These are phyloP conservation scores for Termitomyces sp. DNA, from an alignment of 768 basidiomycete genomes.

Conservation along the genomic window DNA sequence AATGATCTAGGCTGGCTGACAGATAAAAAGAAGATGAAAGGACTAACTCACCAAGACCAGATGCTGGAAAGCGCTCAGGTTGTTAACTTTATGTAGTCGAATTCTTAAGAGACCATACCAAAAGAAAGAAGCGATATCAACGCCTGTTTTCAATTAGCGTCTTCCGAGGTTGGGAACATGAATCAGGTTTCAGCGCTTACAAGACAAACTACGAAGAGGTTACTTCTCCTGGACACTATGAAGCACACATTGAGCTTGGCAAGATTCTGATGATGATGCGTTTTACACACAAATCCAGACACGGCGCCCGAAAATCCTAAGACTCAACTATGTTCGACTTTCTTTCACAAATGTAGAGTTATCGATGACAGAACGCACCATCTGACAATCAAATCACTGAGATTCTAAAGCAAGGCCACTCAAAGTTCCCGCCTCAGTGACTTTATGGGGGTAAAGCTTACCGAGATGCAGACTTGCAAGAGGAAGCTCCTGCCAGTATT, in stretches of 20 bases:
- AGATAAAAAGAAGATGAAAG: not conserved
- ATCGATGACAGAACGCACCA: not conserved
- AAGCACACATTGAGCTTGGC: not conserved
- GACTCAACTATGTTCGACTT: too few relatives aligned
- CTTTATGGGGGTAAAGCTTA: not conserved
- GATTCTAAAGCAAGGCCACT: not conserved
- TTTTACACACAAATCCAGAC: not conserved
- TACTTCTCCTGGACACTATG: not conserved
- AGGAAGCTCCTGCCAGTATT: not conserved
- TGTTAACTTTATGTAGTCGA: not conserved
- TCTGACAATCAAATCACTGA: not conserved
- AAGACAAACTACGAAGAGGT: not conserved
- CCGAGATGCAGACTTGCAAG: not conserved
- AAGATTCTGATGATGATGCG: not conserved
- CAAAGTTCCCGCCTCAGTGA: not conserved
- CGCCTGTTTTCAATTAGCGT: not conserved
- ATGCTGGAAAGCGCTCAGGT: not conserved
- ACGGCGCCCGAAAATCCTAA: not conserved
- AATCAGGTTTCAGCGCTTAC: not conserved
- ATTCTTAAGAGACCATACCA: not conserved
- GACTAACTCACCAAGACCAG: not conserved
- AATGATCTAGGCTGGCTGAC: not conserved
- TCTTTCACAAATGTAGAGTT: too few relatives aligned
- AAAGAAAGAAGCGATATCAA: not conserved
- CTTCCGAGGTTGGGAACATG: too few relatives aligned